Percentiles rank a stretch among this genome's conserved stretches.
Evolutionary conservation across 2,329 filamentous ascomycete species (phyloP).

Genomic region (Neopestalotiopsis sp.): DNA sequence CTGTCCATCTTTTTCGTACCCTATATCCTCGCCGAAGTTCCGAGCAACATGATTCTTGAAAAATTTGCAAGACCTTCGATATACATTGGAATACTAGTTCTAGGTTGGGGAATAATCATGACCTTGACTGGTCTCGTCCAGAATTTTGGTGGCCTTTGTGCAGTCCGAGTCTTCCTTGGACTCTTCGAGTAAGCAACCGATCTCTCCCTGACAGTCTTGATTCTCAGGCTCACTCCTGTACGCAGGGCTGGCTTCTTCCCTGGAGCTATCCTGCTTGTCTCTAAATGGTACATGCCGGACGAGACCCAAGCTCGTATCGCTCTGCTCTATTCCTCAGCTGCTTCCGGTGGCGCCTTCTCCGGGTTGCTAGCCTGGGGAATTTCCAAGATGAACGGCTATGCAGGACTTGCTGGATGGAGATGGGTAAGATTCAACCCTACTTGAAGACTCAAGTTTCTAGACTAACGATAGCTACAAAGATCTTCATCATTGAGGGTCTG

Average conservation of each 20-base stretch:
- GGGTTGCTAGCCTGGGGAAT: constrained; percentile 52
- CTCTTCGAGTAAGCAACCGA: constrained; percentile 39
- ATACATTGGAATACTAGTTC: constrained; percentile 46
- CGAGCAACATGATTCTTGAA: constrained; percentile 46
- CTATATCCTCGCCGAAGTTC: constrained; percentile 39
- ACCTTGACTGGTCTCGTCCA: constrained; percentile 42
- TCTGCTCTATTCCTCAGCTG: constrained; percentile 42
- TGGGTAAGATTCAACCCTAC: constrained; percentile 37
- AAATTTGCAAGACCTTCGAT: constrained; percentile 46
- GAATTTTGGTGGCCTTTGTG: constrained; percentile 45
- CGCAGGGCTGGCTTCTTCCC: constrained; percentile 40
- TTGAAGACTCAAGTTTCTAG: not conserved
- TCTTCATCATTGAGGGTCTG: constrained; percentile 59
- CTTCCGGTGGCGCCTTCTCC: constrained; percentile 49
- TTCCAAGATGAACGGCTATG: constrained; percentile 50
- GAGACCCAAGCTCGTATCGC: constrained; percentile 38
- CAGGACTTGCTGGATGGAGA: constrained; percentile 50
- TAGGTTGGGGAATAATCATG: constrained; percentile 45
- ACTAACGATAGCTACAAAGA: constrained; percentile 27
- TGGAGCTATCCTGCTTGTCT: constrained; percentile 38
- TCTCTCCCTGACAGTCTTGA: too few species aligned
- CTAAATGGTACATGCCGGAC: constrained; percentile 40
- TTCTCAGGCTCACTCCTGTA: constrained; percentile 14
- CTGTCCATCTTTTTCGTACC: constrained; percentile 36
- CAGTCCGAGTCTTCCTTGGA: constrained; percentile 45